Evolutionary conservation across 331 rosid genomes (phyloP), one percentile per base, ranked within the genome.

Genomic region (Spiraea crenata): DNA sequence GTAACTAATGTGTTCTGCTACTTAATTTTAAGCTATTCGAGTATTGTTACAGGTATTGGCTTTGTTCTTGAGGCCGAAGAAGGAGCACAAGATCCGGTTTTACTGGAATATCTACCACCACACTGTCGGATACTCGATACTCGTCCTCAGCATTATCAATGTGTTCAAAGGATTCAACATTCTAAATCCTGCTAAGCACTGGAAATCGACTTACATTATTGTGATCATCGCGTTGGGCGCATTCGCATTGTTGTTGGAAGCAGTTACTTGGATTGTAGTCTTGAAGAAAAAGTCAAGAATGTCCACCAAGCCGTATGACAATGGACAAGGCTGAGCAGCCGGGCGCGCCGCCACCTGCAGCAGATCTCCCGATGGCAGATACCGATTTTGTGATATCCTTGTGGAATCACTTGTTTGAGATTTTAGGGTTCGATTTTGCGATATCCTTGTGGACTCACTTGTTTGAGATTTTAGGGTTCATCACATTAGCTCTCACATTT

Each of bases 31-130:
- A 38, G 10, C 12, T 20, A 60, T 7, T 31, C n/a, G 44, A 8
- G 52, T 51, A 44, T 41, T 25, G 19, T 4, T 37, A 41, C 77
- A 93, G 99, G 67, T 93, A 14, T 90, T 89, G 0, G 99, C 99
- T 3, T 40, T 93, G 82, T 84, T 93, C 76, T 37, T 90, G 8
- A 78, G 97, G 70, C 97, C 99, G 10, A 69, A 77, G 14, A 91
- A 91, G 79, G 95, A 86, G 34, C 92, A 93, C 77, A 93, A 93
- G 17, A 87, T 65, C 38, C 47, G 98, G 16, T 34, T 81, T 8
- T 79, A 65, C 77, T 90, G 99, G 99, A 93, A 93, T 72, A 74
- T 89, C 72, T 90, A 90, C 69, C 99, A 93, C 83, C 96, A 93
- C 6, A 52, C 83, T 49, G 0, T 93, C 1, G 99, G 99, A 7